Base-by-base conservation (phyloP, 345 rosid genomes). In the Excoecaria agallocha region DNA sequence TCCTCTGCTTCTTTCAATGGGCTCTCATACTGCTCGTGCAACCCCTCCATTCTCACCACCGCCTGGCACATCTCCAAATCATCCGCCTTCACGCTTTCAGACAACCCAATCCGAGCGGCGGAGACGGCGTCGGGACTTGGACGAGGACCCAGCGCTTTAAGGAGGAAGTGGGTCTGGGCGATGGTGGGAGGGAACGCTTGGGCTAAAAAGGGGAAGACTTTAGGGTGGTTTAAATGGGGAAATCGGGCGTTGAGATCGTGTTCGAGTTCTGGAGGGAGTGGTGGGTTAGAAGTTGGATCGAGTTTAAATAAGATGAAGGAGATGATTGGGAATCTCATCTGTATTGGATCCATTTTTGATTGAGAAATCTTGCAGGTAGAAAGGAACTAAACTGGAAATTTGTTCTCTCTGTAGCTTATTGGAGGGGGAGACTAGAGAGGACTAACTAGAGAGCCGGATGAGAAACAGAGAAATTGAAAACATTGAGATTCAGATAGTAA, bases 121-220 rank as follows among this genome's bases (percentile, higher is more conserved):
- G 76, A 77, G 3, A 77, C 76, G 25, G 66, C 59, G 22, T 71
- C 75, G 2, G 80, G 80, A 66, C 65, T 51, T 11, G 80, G 80
- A 6, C 75, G 71, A 15, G 75, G 66, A 4, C 76, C 80, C 0
- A 77, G 58, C 3, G 80, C 20, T 0, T 46, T 65, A 43, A 77
- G 59, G 41, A 64, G 59, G 61, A 45, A 35, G 38, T 19, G 66
- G 51, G 59, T 66, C 19, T 77, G 75, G 67, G 20, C 15, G 71
- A 57, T 16, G 5, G 48, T n/a, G 57, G 67, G 6, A 6, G 76
- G 80, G 56, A 71, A 37, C 51, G 66, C 35, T 48, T 55, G 75
- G 50, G 67, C 57, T 6, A 77, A 39, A 7, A 49, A 56, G 25
- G 76, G 46, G 1, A 58, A 37, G 17, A 77, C 43, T 48, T 71